A percentile compares a stretch with the other conserved stretches of the same genome.
These are phyloP conservation scores for Paramyrothecium sp. DNA, from an alignment of 2,329 filamentous ascomycete genomes.

Conservation along the genomic window DNA sequence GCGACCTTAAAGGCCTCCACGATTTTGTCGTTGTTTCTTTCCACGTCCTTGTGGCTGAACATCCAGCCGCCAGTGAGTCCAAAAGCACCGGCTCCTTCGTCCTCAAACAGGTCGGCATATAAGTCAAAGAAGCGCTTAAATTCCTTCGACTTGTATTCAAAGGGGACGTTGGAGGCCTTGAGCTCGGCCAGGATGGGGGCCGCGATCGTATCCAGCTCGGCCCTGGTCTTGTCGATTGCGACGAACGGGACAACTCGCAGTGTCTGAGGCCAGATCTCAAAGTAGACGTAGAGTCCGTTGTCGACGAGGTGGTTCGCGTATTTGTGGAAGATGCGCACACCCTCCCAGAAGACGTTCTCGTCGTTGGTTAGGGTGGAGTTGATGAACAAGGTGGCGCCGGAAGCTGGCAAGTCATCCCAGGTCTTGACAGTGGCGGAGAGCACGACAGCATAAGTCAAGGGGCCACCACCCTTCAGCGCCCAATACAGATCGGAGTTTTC, in stretches of 20 bases:
- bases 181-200: conserved; percentile 32
- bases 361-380: conserved; percentile 32
- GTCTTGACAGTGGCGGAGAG: conserved; percentile 52
- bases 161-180: conserved; percentile 21
- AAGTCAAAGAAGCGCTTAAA: conserved; percentile 32
- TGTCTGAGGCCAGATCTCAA: conserved; percentile 36
- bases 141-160: conserved; percentile 23
- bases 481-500: conserved; percentile 55
- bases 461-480: conserved; percentile 54
- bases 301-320: conserved; percentile 38
- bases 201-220: conserved; percentile 31
- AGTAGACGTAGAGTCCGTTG: conserved; percentile 40
- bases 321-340: conserved; percentile 45
- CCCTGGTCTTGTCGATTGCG: conserved; percentile 30
- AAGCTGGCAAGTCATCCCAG: conserved; percentile 40
- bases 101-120: conserved; percentile 35
- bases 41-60: conserved; percentile 32
- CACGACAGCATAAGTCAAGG: conserved; percentile 51
- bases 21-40: conserved; percentile 30
- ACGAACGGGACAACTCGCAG: conserved; percentile 38
- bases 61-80: conserved; percentile 36
- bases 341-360: conserved; percentile 43
- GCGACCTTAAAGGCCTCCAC: conserved; percentile 32
- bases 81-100: conserved; percentile 25
- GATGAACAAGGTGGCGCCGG: conserved; percentile 40